Base-by-base conservation (phyloP, 2,329 filamentous ascomycete species). In the Bipolaris cookei region DNA sequence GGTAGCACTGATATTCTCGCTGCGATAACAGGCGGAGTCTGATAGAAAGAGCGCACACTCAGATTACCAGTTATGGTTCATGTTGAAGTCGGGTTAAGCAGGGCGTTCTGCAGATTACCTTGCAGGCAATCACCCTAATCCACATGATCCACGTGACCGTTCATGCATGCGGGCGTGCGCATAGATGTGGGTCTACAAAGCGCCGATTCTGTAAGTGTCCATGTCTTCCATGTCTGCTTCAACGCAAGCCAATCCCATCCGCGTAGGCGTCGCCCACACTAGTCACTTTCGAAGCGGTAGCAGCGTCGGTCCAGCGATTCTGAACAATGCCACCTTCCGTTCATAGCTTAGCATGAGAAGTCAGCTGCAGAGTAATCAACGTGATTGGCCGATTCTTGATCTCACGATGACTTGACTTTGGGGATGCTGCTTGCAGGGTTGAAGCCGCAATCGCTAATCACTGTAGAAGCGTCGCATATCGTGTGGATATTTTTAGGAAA, bases 1-100 rank as follows among this genome's bases (percentile, higher is more conserved):
- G 41, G 46, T n/a, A 41, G 11, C 35, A 28, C 35, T 18, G 6
- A 49, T 7, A 20, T 21, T 16, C 35, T 30, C 23, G n/a, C 35
- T 39, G 21, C 16, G 10, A 16, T 16, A 18, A 20, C 20, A 11
- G 16, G 13, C 23, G 10, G 21, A 35, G 23, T 18, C 14, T 38
- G 35, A 20, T 5, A 32, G 20, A n/a, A 20, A 18, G 35, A 49
- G 46, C n/a, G 23, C 23, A n/a, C n/a, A n/a, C n/a, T n/a, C n/a
- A n/a, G n/a, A n/a, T n/a, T n/a, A n/a, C n/a, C n/a, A n/a, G n/a
- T n/a, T n/a, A n/a, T 35, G 34, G 34, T 4, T 13, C n/a, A 49
- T 35, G 46, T 39, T 38, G 35, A 49, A 30, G 46, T 39, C 8
- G 35, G 35, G 35, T 41, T n/a, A 49, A 49, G 46, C 45, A 16